These are phyloP conservation scores for Neonectria sp. DNA, from an alignment of 2,329 filamentous ascomycete genomes.

Conservation along the genomic window DNA sequence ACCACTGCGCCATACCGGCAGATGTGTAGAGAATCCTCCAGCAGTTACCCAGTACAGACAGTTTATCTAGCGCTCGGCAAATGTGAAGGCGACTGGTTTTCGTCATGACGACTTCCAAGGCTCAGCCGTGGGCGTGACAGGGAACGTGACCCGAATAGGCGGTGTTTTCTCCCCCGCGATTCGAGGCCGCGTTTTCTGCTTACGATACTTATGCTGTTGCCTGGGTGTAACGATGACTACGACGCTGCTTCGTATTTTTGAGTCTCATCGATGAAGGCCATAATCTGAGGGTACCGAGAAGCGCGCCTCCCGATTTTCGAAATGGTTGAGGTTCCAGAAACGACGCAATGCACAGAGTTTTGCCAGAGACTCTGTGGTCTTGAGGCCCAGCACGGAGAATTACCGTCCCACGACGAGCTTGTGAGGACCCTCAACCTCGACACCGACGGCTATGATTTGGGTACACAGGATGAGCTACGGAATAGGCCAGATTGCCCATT, in stretches of 20 bases:
- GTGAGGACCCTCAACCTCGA: neutral
- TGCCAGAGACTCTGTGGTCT: conserved; percentile 5
- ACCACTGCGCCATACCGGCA: too few relatives aligned
- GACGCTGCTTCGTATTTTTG: neutral
- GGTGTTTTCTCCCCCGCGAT: neutral
- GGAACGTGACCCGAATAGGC: neutral
- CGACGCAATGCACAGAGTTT: conserved; percentile 11
- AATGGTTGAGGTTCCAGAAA: neutral
- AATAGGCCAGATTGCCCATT: neutral
- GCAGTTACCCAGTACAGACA: too few relatives aligned
- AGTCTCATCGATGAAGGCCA: neutral
- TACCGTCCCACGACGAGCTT: conserved; percentile 11
- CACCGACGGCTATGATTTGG: neutral
- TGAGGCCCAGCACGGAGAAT: neutral
- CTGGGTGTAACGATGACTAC: neutral
- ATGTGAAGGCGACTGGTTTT: neutral
- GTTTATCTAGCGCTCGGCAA: too few relatives aligned
- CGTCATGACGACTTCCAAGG: neutral
- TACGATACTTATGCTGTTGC: neutral
- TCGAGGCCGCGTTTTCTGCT: neutral
- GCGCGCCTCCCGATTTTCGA: neutral
- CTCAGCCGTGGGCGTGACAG: neutral
- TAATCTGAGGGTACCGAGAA: neutral
- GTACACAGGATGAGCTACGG: neutral
- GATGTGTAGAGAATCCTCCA: too few relatives aligned